Conservation (phyloP, 2,329 filamentous ascomycete genomes). For the Apiospora rasikravindrae region DNA sequence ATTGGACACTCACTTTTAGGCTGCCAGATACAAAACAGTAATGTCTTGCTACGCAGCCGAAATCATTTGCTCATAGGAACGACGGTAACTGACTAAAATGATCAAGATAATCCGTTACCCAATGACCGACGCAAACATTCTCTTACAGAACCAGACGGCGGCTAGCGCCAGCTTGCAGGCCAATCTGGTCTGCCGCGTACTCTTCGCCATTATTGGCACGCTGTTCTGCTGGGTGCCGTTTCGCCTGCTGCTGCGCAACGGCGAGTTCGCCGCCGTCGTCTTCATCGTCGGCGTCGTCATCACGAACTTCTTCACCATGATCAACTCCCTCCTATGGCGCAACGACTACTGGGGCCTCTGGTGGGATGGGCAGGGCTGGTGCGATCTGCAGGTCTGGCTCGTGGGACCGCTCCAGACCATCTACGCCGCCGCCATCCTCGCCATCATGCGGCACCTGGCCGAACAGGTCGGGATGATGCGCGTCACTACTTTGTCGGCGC, state of each 20-base stretch:
- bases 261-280: conserved; percentile 59
- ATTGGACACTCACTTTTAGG: neutral
- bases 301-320: conserved; percentile 53
- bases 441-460: conserved; percentile 60
- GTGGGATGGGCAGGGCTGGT: conserved; percentile 59
- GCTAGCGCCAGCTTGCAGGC: conserved; percentile 27
- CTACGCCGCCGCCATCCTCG: conserved; percentile 57
- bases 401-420: conserved; percentile 45
- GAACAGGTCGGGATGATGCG: conserved; percentile 53
- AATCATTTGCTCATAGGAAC: neutral
- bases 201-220: conserved; percentile 51
- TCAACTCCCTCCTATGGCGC: conserved; percentile 60
- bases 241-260: conserved; percentile 54
- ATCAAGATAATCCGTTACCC: neutral
- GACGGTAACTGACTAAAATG: neutral
- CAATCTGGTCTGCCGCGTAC: conserved; percentile 56
- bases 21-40: neutral
- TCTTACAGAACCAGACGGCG: conserved; percentile 10
- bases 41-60: conserved; percentile 10
- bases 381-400: conserved; percentile 54
- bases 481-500: conserved; percentile 44
- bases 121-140: conserved; percentile 10
- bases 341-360: conserved; percentile 55
- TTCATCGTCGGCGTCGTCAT: conserved; percentile 53
- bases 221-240: conserved; percentile 57